phyloP scores from a whole-genome alignment of 495 filamentous ascomycete species.

The Xylaria bambusicola region DNA sequence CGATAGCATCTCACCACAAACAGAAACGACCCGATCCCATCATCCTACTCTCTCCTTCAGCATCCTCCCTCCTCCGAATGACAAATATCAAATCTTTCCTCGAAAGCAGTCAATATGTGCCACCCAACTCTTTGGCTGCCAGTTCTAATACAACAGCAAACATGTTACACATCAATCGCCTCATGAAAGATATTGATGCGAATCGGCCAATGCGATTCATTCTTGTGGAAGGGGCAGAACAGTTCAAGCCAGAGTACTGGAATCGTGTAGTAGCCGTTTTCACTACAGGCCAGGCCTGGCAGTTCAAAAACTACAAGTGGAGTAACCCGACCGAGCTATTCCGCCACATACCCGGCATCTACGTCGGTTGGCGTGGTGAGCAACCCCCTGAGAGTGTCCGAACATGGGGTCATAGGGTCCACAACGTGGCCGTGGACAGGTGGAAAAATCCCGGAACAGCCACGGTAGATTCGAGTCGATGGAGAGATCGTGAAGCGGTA shows the following conservation, averaged over 20 bases:
- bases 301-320: slow-evolving; percentile 99
- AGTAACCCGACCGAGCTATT: slow-evolving; percentile 86
- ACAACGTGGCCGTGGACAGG: slow-evolving; percentile 74
- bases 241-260: slow-evolving; percentile 99
- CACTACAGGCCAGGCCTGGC: slow-evolving; percentile 97
- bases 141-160: slow-evolving; percentile 60
- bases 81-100: slow-evolving; percentile 97
- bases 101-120: slow-evolving; percentile 76
- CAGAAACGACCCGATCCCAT: slow-evolving; percentile 81
- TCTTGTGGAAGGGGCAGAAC: slow-evolving; percentile 85
- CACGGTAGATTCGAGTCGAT: slow-evolving; percentile 62
- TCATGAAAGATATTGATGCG: slow-evolving; percentile 72
- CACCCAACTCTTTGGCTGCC: slow-evolving; percentile 66
- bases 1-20: slow-evolving; percentile 52
- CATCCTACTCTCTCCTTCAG: slow-evolving; percentile 97
- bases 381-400: slow-evolving; percentile 72
- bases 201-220: slow-evolving; percentile 84
- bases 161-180: slow-evolving; percentile 80
- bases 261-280: slow-evolving; percentile 94
- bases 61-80: slow-evolving; percentile 95
- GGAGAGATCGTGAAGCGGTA: slow-evolving; percentile 90
- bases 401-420: slow-evolving; percentile 82
- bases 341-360: slow-evolving; percentile 79
- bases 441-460: slow-evolving; percentile 60
- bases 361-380: slow-evolving; percentile 91